Conservation (phyloP, 1,139 yeast species). For the Geotrichum citri-aurantii region DNA sequence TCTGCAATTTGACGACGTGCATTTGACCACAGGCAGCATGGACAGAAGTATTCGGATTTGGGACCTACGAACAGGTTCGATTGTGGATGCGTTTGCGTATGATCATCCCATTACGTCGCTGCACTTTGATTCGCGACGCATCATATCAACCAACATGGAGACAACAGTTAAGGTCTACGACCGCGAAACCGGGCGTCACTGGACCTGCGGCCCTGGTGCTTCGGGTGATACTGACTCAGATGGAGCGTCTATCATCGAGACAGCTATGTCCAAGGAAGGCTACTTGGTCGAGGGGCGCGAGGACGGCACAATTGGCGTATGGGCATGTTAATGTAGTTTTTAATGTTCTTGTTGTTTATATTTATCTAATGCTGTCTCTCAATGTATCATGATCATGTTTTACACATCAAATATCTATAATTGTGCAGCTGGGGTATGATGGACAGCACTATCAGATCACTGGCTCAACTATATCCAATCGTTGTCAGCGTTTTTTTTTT, state of each 20-base stretch:
- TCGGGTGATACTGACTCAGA: conserved; percentile 24
- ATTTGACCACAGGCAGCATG: conserved; percentile 57
- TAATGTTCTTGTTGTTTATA: background rate
- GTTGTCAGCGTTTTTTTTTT: no score
- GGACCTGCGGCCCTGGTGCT: conserved; percentile 45
- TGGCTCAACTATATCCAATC: no score
- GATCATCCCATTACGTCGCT: conserved; percentile 47
- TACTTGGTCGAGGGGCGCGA: conserved; percentile 57
- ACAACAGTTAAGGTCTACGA: conserved; percentile 51
- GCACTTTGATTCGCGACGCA: conserved; percentile 51
- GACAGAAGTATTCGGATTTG: conserved; percentile 64
- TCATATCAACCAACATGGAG: conserved; percentile 49
- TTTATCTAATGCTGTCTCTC: background rate
- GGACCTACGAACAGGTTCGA: conserved; percentile 65
- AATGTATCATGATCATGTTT: background rate
- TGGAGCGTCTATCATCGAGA: conserved; percentile 34
- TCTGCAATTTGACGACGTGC: conserved; percentile 59
- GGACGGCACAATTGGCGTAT: conserved; percentile 53
- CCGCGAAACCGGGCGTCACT: conserved; percentile 47
- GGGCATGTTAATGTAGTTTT: conserved; percentile 42
- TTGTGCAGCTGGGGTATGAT: no score
- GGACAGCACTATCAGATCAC: no score
- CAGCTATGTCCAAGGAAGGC: conserved; percentile 52
- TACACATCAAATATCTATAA: background rate
- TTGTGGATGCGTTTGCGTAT: conserved; percentile 55